Evolutionary conservation across 495 filamentous ascomycete species (phyloP), one percentile per base, ranked within the genome.

Genomic region (Pseudevernia furfuracea): DNA sequence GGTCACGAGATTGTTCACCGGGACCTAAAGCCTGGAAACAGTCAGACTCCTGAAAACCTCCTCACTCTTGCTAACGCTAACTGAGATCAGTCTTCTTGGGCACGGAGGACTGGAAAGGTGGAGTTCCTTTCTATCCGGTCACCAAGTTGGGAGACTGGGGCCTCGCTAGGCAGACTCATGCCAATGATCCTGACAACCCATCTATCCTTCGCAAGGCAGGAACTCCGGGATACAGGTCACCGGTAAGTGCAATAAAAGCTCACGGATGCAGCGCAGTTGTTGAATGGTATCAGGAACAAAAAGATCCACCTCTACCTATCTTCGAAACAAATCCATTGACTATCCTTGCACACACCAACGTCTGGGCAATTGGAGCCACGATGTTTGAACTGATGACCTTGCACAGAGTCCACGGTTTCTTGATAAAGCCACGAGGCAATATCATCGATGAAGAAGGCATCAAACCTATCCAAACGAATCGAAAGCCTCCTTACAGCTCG

Each of bases 1-100:
- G n/a, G n/a, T 23, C 48, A 41, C 3, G 59, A 68, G 49, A 62
- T 62, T 15, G 63, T 65, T 14, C 66, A 68, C 30, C 48, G 58
- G 38, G 63, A 68, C 46, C 58, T 68, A n/a, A 68, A 65, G 43
- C 66, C 66, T 28, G 30, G 39, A n/a, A 68, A 68, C 32, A 52
- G 66, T 66, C 5, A 32, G 66, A 65, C 11, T 10, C 37, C n/a
- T n/a, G 21, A 32, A 7, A 10, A 60, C 25, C 37, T 19, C 21
- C 28, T 4, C 21, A 10, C 7, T 17, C 25, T 39, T 53, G 21
- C 9, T 38, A 53, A 32, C 4, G 37, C 56, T 39, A 34, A 38
- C 63, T 30, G 17, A 28, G 32, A 25, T 15, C 49, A 66, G 63
- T 61, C 48, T 58, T 65, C 49, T 21, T 44, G 14, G 46, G n/a